A percentile compares a stretch with the other conserved stretches of the same genome.
Evolutionary conservation across 2,329 filamentous ascomycete species (phyloP).

Genomic region (Neopestalotiopsis sp.): DNA sequence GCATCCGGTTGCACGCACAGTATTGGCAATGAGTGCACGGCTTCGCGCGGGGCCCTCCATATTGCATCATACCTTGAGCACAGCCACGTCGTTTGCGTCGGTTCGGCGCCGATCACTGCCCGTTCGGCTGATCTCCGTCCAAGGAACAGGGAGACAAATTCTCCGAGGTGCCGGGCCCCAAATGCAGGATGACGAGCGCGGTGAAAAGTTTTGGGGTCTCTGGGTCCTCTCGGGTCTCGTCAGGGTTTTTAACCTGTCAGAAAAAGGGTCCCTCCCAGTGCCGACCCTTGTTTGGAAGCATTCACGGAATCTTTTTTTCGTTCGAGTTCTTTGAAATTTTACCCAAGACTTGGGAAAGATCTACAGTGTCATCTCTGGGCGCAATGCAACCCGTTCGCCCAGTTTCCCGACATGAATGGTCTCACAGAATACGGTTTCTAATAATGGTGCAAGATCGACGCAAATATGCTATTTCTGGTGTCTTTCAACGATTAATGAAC

Average conservation of each 20-base stretch:
- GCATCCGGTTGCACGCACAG: neutral
- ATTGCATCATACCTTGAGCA: constrained; percentile 14
- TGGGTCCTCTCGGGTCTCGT: too few species aligned
- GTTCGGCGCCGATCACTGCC: constrained; percentile 7
- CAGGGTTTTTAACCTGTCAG: neutral
- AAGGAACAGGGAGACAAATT: constrained; percentile 4
- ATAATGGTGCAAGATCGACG: neutral
- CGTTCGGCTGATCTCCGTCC: constrained; percentile 4
- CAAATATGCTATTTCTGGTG: neutral
- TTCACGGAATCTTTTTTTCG: neutral
- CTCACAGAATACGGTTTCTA: neutral
- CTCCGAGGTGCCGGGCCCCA: neutral
- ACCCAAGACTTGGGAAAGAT: neutral
- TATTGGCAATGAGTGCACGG: neutral
- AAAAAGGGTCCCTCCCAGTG: neutral
- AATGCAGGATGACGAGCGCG: constrained; percentile 2
- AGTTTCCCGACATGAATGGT: neutral
- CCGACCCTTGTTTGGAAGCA: neutral
- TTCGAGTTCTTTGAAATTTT: neutral
- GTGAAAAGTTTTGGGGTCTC: neutral
- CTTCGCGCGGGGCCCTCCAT: neutral
- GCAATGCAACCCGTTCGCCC: neutral
- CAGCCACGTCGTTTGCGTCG: constrained; percentile 7
- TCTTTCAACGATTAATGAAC: neutral
- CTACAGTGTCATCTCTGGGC: neutral